phyloP scores from a whole-genome alignment of 768 basidiomycete species.

The Tricholoma furcatifolium region DNA sequence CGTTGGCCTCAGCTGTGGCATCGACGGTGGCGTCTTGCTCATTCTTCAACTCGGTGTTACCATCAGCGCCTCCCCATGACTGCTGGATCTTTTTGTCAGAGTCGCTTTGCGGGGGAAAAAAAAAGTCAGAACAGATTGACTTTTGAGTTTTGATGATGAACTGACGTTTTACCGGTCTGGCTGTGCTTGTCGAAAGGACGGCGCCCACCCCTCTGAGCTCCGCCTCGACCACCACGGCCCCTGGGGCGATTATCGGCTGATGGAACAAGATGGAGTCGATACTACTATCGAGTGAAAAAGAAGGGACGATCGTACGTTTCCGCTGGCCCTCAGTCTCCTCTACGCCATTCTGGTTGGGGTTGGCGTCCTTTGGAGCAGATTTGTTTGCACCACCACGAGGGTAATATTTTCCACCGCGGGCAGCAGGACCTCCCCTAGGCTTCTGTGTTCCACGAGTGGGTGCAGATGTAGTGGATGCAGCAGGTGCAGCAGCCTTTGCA shows the following conservation, averaged over 20 bases:
- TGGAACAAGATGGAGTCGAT: slow-evolving; percentile 11
- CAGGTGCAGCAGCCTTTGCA: slow-evolving; percentile 27
- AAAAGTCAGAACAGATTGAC: slow-evolving; percentile 7
- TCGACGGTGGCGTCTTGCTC: slow-evolving; percentile 77
- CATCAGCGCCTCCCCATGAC: slow-evolving; percentile 94
- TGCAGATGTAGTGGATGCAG: slow-evolving; percentile 36
- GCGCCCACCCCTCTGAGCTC: slow-evolving; percentile 56
- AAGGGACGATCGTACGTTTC: slow-evolving; percentile 30
- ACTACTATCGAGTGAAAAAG: slow-evolving; percentile 1
- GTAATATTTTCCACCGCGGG: slow-evolving; percentile 73
- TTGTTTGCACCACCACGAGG: slow-evolving; percentile 50
- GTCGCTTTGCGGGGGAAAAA: slow-evolving; percentile 57
- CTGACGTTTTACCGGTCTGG: slow-evolving; percentile 80
- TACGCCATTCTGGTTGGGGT: slow-evolving; percentile 40
- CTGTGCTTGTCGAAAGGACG: slow-evolving; percentile 86
- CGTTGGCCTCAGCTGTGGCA: slow-evolving; percentile 54
- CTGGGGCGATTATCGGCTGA: slow-evolving; percentile 51
- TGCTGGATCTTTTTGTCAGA: slow-evolving; percentile 94
- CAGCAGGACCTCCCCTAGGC: slow-evolving; percentile 52
- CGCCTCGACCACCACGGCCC: slow-evolving; percentile 52
- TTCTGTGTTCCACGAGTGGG: slow-evolving; percentile 46
- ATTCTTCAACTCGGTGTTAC: slow-evolving; percentile 74
- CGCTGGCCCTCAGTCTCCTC: slow-evolving; percentile 33
- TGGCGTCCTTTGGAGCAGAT: slow-evolving; percentile 35
- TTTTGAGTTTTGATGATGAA: slow-evolving; percentile 12